A percentile compares a stretch with the other conserved stretches of the same genome.
phyloP scores from a whole-genome alignment of 208 protist species.

The Acanthamoeba healyi region DNA sequence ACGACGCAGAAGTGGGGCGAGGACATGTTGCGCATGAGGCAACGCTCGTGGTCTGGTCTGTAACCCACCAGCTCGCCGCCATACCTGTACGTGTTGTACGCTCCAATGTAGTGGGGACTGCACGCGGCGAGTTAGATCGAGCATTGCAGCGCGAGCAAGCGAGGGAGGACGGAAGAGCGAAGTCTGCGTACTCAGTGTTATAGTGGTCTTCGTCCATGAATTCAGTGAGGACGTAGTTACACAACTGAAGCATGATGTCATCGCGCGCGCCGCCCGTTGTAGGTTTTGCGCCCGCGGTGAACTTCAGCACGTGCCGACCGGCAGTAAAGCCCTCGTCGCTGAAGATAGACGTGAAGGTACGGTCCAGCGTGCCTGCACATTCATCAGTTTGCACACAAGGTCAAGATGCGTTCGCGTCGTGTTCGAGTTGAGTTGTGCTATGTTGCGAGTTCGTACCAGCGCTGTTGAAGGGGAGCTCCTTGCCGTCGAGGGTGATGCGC shows the following conservation, averaged over 20 bases:
- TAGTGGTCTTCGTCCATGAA: slow-evolving; percentile 52
- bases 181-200: slow-evolving; percentile 2
- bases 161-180: neutral
- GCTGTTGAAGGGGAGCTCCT: slow-evolving; percentile 6
- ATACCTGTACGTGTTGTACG: slow-evolving; percentile 28
- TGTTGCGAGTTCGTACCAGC: neutral
- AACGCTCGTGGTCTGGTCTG: slow-evolving; percentile 45
- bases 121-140: neutral
- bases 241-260: slow-evolving; percentile 19
- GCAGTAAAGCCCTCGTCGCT: neutral
- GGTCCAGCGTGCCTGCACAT: neutral
- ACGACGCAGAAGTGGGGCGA: slow-evolving; percentile 61
- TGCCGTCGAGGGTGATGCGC: slow-evolving; percentile 64
- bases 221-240: slow-evolving; percentile 60
- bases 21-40: slow-evolving; percentile 75
- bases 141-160: neutral
- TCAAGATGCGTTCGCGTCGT: neutral
- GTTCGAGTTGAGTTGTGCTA: neutral
- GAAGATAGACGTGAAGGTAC: slow-evolving; percentile 18
- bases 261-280: neutral
- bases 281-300: neutral
- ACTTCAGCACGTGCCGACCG: slow-evolving; percentile 3
- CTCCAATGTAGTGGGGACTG: slow-evolving; percentile 17
- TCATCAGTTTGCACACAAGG: neutral
- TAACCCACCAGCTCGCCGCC: slow-evolving; percentile 52